Conservation (phyloP, 2,329 filamentous ascomycete genomes). For the Aspergillus sp. region DNA sequence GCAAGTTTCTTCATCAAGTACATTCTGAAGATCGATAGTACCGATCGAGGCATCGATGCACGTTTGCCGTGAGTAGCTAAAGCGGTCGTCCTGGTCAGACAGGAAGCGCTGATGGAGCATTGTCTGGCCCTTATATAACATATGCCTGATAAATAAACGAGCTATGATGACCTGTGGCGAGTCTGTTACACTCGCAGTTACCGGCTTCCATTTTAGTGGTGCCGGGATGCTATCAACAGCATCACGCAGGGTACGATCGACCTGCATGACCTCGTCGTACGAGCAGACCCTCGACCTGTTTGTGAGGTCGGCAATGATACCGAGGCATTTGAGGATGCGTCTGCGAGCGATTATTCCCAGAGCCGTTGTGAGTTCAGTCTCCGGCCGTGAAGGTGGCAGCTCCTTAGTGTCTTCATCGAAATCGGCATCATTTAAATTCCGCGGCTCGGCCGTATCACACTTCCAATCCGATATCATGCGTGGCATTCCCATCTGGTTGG, state of each 20-base stretch:
- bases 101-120: slow-evolving; percentile 24
- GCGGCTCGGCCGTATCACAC: slow-evolving; percentile 56
- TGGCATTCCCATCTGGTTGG: slow-evolving; percentile 64
- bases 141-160: slow-evolving; percentile 21
- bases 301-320: slow-evolving; percentile 31
- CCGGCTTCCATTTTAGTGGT: slow-evolving; percentile 17
- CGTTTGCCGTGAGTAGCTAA: slow-evolving; percentile 41
- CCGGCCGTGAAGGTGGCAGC: slow-evolving; percentile 54
- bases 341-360: slow-evolving; percentile 35
- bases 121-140: slow-evolving; percentile 24
- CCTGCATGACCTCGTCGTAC: neutral
- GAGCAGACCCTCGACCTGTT: slow-evolving; percentile 18
- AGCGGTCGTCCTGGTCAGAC: slow-evolving; percentile 10
- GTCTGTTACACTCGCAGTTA: slow-evolving; percentile 23
- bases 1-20: slow-evolving; percentile 50
- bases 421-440: slow-evolving; percentile 60
- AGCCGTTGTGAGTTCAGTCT: slow-evolving; percentile 51
- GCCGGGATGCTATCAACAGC: slow-evolving; percentile 1
- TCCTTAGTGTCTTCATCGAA: slow-evolving; percentile 50
- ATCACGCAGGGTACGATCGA: neutral
- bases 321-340: slow-evolving; percentile 31
- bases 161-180: slow-evolving; percentile 21
- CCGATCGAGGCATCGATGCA: slow-evolving; percentile 49
- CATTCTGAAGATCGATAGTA: slow-evolving; percentile 49
- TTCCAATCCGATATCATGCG: slow-evolving; percentile 59